phyloP scores from a whole-genome alignment of 768 basidiomycete genomes.

The Mycena albidolilacea region DNA sequence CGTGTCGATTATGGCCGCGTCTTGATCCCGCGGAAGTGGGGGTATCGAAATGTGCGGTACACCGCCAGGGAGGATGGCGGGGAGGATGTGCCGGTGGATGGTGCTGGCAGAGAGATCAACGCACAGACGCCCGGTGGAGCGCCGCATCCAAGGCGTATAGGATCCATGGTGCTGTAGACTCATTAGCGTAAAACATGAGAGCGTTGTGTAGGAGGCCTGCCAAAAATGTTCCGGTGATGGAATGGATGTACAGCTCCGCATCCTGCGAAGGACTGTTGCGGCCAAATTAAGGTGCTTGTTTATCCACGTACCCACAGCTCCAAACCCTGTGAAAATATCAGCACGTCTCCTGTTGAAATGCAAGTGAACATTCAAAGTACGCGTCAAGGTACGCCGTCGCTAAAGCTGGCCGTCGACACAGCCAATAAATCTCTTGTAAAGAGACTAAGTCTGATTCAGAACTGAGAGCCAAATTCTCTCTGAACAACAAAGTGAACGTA shows the following conservation, averaged over 20 bases:
- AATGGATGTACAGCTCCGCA: conserved; percentile 13
- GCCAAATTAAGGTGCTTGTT: neutral
- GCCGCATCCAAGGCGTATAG: conserved; percentile 21
- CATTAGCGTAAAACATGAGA: neutral
- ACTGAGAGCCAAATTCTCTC: no score
- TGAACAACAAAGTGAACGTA: neutral
- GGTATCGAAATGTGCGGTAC: conserved; percentile 18
- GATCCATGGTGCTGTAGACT: conserved; percentile 10
- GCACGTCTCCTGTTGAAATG: neutral
- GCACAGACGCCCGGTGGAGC: conserved; percentile 21
- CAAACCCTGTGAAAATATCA: conserved; percentile 1
- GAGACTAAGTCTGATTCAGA: conserved; percentile 10
- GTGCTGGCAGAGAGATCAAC: conserved; percentile 25
- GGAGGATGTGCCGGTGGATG: neutral
- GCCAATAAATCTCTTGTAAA: conserved; percentile 13
- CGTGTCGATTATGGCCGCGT: conserved; percentile 7
- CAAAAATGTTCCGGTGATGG: conserved; percentile 13
- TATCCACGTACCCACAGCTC: conserved; percentile 2
- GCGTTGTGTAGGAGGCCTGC: neutral
- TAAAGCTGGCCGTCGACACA: conserved; percentile 8
- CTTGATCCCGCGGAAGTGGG: conserved; percentile 6
- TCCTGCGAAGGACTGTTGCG: neutral
- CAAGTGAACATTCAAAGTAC: conserved; percentile 1
- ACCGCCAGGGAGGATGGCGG: neutral
- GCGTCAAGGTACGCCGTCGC: conserved; percentile 27